Percentiles rank a stretch among this genome's conserved stretches.
Evolutionary conservation across 768 basidiomycete genomes (phyloP).

Genomic region (Amanita molliuscula): DNA sequence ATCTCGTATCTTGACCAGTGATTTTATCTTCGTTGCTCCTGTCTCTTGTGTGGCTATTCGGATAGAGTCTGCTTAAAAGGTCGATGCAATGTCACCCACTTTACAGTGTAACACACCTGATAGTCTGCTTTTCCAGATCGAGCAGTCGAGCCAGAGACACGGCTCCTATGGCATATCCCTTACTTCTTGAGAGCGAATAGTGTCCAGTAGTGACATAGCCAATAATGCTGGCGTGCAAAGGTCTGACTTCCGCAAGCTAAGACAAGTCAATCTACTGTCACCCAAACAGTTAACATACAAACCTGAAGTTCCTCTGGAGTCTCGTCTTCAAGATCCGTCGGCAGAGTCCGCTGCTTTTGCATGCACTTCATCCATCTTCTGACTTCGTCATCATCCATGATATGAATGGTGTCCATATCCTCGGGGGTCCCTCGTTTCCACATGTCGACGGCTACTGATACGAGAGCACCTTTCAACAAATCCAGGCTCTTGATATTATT

Average conservation of each 20-base stretch:
- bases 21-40: constrained; percentile 14
- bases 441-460: constrained; percentile 56
- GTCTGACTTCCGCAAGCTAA: constrained; percentile 36
- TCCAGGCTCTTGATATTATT: constrained; percentile 23
- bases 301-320: constrained; percentile 20
- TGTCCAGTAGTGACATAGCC: constrained; percentile 83
- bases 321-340: constrained; percentile 14
- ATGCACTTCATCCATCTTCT: constrained; percentile 33
- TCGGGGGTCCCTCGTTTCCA: constrained; percentile 61
- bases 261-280: constrained; percentile 2
- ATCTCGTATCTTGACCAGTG: constrained; percentile 58
- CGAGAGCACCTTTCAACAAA: constrained; percentile 50
- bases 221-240: constrained; percentile 39
- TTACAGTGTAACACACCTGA: constrained; percentile 18
- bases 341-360: constrained; percentile 6
- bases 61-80: constrained; percentile 16
- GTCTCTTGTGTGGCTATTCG: constrained; percentile 12
- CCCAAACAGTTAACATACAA: background rate
- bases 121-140: constrained; percentile 38
- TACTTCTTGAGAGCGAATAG: constrained; percentile 69
- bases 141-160: constrained; percentile 47
- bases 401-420: constrained; percentile 68
- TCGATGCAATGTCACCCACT: background rate
- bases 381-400: constrained; percentile 43
- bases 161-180: constrained; percentile 70